Percentiles rank a stretch among this genome's conserved stretches.
Evolutionary conservation across 2,329 filamentous ascomycete species (phyloP).

Genomic region (Thielaviopsis populi): DNA sequence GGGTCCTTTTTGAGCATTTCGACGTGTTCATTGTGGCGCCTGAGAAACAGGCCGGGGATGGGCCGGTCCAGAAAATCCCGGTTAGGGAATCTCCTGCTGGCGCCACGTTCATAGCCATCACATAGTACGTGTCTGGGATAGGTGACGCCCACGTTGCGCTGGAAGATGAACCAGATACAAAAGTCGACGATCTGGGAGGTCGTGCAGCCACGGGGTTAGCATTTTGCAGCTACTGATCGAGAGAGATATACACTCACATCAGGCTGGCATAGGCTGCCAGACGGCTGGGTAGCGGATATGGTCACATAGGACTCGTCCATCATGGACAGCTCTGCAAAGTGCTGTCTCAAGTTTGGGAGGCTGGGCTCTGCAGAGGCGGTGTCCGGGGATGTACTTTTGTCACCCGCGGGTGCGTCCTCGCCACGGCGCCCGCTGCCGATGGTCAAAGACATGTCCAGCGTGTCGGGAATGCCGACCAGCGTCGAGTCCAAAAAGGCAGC

Average conservation of each 20-base stretch:
- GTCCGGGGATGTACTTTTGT: background rate
- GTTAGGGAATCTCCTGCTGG: conserved; percentile 22
- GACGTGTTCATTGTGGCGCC: conserved; percentile 42
- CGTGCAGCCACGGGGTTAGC: background rate
- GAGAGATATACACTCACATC: conserved; percentile 36
- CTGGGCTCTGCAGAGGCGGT: background rate
- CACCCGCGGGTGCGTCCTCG: background rate
- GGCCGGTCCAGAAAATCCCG: conserved; percentile 48
- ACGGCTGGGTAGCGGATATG: conserved; percentile 28
- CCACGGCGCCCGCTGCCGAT: background rate
- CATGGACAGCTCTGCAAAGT: conserved; percentile 6
- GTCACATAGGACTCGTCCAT: conserved; percentile 41
- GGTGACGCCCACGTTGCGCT: conserved; percentile 27
- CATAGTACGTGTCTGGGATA: conserved; percentile 60
- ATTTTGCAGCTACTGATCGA: conserved; percentile 10
- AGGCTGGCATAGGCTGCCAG: conserved; percentile 40
- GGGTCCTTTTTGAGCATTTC: conserved; percentile 49
- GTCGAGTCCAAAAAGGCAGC: conserved; percentile 17
- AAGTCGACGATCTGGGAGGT: conserved; percentile 54
- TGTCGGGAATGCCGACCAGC: conserved; percentile 11
- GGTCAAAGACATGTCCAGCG: background rate
- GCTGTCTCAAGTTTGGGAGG: background rate
- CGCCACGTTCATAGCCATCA: conserved; percentile 56
- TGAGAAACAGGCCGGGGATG: conserved; percentile 42
- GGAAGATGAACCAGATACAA: conserved; percentile 63